phyloP scores from a whole-genome alignment of 2,329 filamentous ascomycete genomes.

The Calonectria hongkongensis region DNA sequence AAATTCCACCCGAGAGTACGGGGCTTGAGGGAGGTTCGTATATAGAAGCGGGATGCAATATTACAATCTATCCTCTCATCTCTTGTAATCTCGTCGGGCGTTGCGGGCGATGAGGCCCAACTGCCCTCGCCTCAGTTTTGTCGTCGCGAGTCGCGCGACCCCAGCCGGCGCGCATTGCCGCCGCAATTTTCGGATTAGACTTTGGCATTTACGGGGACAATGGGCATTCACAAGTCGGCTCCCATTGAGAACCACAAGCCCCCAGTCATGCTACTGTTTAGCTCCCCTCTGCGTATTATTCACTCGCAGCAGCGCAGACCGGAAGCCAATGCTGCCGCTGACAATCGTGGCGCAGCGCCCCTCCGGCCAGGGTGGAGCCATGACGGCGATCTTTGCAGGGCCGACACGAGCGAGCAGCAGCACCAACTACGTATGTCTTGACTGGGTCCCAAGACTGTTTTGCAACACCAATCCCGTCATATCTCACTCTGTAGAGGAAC shows the following conservation, averaged over 20 bases:
- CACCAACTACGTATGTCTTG: constrained; percentile 2
- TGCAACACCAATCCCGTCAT: constrained; percentile 12
- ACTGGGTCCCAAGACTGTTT: not conserved
- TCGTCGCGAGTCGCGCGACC: constrained; percentile 4
- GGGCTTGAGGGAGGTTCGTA: constrained; percentile 11
- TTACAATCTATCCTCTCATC: constrained; percentile 2
- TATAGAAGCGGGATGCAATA: constrained; percentile 10
- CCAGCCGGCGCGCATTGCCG: not conserved
- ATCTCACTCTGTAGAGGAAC: not conserved
- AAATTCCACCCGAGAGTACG: constrained; percentile 15
- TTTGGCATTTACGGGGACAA: constrained; percentile 1
- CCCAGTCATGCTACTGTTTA: not conserved
- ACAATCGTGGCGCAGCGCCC: constrained; percentile 51
- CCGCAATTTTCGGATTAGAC: constrained; percentile 25
- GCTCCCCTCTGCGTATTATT: constrained; percentile 1
- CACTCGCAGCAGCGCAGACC: not conserved
- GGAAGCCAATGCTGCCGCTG: constrained; percentile 38
- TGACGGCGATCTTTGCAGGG: constrained; percentile 40
- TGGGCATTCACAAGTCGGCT: not conserved
- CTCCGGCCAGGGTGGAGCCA: constrained; percentile 42
- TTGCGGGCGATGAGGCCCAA: not conserved
- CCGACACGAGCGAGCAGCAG: constrained; percentile 26
- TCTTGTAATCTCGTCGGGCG: not conserved
- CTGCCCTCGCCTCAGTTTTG: not conserved
- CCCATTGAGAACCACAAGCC: not conserved